These are phyloP conservation scores for Paspalum vaginatum DNA, from an alignment of 176 grass and related monocot species.

Conservation along the genomic window DNA sequence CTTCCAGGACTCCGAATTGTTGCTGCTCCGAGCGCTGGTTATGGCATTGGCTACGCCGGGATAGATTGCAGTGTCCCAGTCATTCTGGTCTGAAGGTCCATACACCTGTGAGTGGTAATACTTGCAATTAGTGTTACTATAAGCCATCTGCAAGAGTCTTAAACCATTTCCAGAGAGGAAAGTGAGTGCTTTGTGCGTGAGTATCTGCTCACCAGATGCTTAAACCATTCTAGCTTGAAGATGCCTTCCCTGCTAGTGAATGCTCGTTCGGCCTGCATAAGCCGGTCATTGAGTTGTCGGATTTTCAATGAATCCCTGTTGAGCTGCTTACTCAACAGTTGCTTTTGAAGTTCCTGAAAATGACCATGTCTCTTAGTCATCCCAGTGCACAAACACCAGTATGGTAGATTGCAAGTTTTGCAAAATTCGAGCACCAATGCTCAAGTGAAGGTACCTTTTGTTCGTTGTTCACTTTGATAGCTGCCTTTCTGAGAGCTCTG, in stretches of 20 bases:
- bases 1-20: constrained; percentile 61
- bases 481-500: constrained; percentile 50
- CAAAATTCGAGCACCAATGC: background rate
- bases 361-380: background rate
- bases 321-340: constrained; percentile 44
- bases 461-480: constrained; percentile 55
- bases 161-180: background rate
- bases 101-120: constrained; percentile 49
- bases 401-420: background rate
- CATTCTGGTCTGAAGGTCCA: constrained; percentile 62
- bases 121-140: background rate
- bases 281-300: constrained; percentile 67
- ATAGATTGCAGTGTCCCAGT: constrained; percentile 68
- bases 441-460: constrained; percentile 54
- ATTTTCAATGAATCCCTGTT: constrained; percentile 65
- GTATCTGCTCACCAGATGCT: constrained; percentile 75
- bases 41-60: constrained; percentile 70
- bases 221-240: constrained; percentile 63
- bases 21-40: constrained; percentile 55
- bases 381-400: background rate
- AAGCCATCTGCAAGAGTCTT: background rate
- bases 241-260: constrained; percentile 79
- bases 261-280: constrained; percentile 85
- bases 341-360: constrained; percentile 53
- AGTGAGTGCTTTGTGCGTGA: background rate